These are phyloP conservation scores for Backusella mclennaniae DNA, from an alignment of 192 early-diverging fungal species.

Conservation along the genomic window DNA sequence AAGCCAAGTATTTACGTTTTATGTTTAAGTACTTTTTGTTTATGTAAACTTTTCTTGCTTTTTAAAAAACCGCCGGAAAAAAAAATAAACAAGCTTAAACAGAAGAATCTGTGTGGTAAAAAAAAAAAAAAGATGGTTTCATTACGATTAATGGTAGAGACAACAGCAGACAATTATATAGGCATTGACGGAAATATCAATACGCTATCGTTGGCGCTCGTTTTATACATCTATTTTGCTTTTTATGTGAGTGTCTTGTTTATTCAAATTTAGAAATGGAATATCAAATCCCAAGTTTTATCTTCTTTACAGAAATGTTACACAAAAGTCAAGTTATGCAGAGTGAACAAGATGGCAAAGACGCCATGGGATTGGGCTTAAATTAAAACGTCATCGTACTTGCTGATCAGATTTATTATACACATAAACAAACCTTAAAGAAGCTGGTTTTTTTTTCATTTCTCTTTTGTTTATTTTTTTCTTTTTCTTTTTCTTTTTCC, in stretches of 20 bases:
- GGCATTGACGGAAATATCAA: too few species aligned
- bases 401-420: neutral
- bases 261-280: neutral
- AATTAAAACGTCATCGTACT: neutral
- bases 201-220: too few species aligned
- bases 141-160: neutral
- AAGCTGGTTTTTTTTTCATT: slow-evolving; percentile 1
- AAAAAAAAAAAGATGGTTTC: neutral
- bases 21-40: neutral
- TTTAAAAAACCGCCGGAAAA: neutral
- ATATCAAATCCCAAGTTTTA: neutral
- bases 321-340: neutral
- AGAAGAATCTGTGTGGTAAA: neutral
- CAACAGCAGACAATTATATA: neutral
- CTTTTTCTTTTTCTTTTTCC: neutral
- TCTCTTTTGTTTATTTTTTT: neutral
- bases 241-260: neutral
- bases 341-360: neutral
- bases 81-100: neutral
- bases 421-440: neutral
- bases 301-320: neutral
- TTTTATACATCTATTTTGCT: neutral
- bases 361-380: slow-evolving; percentile 7
- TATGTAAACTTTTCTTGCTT: neutral
- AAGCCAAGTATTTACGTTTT: neutral